A percentile compares a stretch with the other conserved stretches of the same genome.
These are phyloP conservation scores for Ajuga reptans DNA, from an alignment of 305 asterid species.

Conservation along the genomic window DNA sequence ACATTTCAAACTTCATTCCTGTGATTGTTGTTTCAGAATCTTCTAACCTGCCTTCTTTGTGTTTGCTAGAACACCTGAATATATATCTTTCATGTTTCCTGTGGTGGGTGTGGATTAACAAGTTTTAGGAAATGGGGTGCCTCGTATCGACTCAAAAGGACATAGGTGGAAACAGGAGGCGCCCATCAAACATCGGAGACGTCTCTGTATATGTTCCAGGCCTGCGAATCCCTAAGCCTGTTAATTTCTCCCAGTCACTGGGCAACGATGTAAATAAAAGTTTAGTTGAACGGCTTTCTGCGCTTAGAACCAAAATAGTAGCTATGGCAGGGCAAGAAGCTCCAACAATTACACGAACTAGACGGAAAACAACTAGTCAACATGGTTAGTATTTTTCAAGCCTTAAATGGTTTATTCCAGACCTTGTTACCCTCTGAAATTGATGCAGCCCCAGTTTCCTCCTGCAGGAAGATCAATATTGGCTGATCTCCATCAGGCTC, in stretches of 20 bases:
- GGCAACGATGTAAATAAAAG: conserved; percentile 50
- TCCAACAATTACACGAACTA: conserved; percentile 84
- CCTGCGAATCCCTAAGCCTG: conserved; percentile 79
- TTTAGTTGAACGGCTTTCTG: conserved; percentile 80
- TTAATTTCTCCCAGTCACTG: conserved; percentile 56
- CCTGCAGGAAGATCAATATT: conserved; percentile 83
- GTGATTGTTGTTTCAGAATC: conserved; percentile 19
- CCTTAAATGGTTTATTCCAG: neutral
- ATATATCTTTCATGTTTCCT: neutral
- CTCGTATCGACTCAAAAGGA: conserved; percentile 61
- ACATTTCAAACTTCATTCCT: conserved; percentile 22
- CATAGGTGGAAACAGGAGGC: conserved; percentile 65
- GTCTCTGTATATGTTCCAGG: conserved; percentile 88
- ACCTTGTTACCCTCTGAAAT: conserved; percentile 20
- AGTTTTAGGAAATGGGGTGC: conserved; percentile 68
- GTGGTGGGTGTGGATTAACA: neutral
- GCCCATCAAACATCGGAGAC: conserved; percentile 89
- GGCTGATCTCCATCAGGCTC: conserved; percentile 88
- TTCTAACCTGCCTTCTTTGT: no score
- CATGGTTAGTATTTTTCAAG: conserved; percentile 56
- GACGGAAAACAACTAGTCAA: conserved; percentile 73
- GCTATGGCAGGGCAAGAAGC: conserved; percentile 97
- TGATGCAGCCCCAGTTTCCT: conserved; percentile 38
- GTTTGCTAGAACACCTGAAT: no score
- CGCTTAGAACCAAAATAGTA: conserved; percentile 87